Conservation (phyloP, 2,329 filamentous ascomycete species). For the Cladophialophora yegresii region DNA sequence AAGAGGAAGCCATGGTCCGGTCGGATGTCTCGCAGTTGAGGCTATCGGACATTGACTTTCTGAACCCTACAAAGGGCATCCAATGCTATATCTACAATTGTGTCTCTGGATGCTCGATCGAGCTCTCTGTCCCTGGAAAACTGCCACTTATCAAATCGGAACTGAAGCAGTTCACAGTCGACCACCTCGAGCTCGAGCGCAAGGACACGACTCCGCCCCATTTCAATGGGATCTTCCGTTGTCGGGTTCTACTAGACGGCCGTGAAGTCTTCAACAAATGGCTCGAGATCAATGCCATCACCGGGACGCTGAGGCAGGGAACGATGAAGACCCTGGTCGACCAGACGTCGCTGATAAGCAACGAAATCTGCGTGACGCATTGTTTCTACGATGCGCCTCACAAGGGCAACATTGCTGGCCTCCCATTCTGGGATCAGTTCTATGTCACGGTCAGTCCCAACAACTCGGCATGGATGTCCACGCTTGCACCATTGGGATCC, state of each 20-base stretch:
- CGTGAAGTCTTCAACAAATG: background rate
- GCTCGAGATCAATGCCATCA: slow-evolving; percentile 3
- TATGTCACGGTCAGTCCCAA: background rate
- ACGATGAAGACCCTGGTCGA: background rate
- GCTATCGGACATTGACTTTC: background rate
- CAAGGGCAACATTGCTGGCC: background rate
- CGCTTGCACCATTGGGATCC: background rate
- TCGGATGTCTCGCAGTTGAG: background rate
- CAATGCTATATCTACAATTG: slow-evolving; percentile 4
- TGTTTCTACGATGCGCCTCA: slow-evolving; percentile 4
- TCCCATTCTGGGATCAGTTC: slow-evolving; percentile 2
- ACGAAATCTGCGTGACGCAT: background rate
- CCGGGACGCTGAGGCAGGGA: background rate
- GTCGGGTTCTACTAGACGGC: background rate
- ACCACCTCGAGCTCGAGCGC: slow-evolving; percentile 1
- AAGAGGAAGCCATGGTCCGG: background rate
- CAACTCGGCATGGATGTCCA: background rate
- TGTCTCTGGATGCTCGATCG: background rate
- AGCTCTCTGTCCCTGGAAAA: background rate
- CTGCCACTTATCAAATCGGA: background rate
- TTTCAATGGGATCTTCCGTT: slow-evolving; percentile 1
- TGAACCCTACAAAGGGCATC: background rate
- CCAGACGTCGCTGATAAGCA: background rate
- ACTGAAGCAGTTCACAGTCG: background rate
- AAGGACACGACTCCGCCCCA: background rate